Conservation (phyloP, 2,329 filamentous ascomycete genomes). For the Stachybotrys echinatus region DNA sequence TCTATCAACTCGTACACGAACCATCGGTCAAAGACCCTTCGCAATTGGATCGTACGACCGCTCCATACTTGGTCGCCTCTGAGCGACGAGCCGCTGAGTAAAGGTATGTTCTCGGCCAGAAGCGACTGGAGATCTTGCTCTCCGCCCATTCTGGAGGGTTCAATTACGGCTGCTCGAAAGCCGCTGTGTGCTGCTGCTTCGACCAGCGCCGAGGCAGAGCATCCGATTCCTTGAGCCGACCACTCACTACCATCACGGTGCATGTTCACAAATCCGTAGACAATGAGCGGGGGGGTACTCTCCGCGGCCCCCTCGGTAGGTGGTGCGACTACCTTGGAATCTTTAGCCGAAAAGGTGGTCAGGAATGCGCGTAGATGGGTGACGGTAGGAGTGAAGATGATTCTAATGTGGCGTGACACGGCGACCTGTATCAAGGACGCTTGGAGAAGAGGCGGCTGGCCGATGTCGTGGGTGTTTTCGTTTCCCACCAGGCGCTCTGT, state of each 20-base stretch:
- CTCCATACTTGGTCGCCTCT: slow-evolving; percentile 50
- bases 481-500: neutral
- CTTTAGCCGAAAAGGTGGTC: slow-evolving; percentile 41
- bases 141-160: slow-evolving; percentile 29
- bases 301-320: slow-evolving; percentile 23
- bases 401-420: slow-evolving; percentile 60
- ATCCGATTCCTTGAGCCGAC: slow-evolving; percentile 67
- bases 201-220: slow-evolving; percentile 56
- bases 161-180: slow-evolving; percentile 41
- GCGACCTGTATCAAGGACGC: slow-evolving; percentile 66
- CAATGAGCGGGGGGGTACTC: slow-evolving; percentile 42
- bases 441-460: slow-evolving; percentile 39
- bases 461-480: slow-evolving; percentile 6
- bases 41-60: slow-evolving; percentile 53
- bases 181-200: slow-evolving; percentile 48
- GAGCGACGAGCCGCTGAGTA: slow-evolving; percentile 53
- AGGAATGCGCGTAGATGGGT: slow-evolving; percentile 74
- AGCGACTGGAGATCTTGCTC: slow-evolving; percentile 28
- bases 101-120: slow-evolving; percentile 49
- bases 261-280: slow-evolving; percentile 60
- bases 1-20: neutral
- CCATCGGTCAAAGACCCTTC: slow-evolving; percentile 52
- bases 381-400: slow-evolving; percentile 70
- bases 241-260: slow-evolving; percentile 68
- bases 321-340: slow-evolving; percentile 28